Evolutionary conservation across 352 stramenopile species (phyloP), one percentile per base, ranked within the genome.

Genomic region (Pythium myriotylum): DNA sequence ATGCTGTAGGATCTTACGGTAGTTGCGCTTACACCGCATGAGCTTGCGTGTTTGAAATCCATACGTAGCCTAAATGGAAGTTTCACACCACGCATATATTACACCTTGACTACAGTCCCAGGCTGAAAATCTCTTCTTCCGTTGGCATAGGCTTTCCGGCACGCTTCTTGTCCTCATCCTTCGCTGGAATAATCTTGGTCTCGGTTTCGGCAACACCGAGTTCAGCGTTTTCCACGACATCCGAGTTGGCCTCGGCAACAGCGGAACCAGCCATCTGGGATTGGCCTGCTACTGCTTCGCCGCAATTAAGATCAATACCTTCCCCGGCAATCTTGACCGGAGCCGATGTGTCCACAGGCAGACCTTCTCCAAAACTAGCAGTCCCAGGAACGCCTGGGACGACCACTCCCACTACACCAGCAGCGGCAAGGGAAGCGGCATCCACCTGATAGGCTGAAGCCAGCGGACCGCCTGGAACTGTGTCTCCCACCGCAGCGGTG

Each of bases 71-170:
- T n/a, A n/a, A n/a, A n/a, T n/a, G 29, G 29, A 35, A 35, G 29
- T 35, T 5, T 10, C 29, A 35, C 37, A 20, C 13, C 4, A 20
- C 37, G 7, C 7, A 43, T 43, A 43, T 20, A 43, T 17, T 43
- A n/a, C 37, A 43, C 13, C 7, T 20, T 19, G 27, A n/a, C 22
- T 63, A 94, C 63, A 94, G 63, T 0, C 81, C 82, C 39, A 94
- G 71, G 40, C 82, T 89, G 57, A 94, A 94, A 49, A 94, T 92
- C 68, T 92, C 85, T 50, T 92, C 82, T 33, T 89, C 80, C 7
- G 47, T 72, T 9, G 65, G 50, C 23, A 74, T 46, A 1, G 48
- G 49, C 19, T 51, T 60, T 46, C 5, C 54, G 49, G 12, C 52
- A n/a, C 23, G 47, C 32, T 65, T 48, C n/a, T 56, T 50, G 2